Evolutionary conservation across 495 filamentous ascomycete genomes (phyloP), one percentile per base, ranked within the genome.

Genomic region (Podospora conica): DNA sequence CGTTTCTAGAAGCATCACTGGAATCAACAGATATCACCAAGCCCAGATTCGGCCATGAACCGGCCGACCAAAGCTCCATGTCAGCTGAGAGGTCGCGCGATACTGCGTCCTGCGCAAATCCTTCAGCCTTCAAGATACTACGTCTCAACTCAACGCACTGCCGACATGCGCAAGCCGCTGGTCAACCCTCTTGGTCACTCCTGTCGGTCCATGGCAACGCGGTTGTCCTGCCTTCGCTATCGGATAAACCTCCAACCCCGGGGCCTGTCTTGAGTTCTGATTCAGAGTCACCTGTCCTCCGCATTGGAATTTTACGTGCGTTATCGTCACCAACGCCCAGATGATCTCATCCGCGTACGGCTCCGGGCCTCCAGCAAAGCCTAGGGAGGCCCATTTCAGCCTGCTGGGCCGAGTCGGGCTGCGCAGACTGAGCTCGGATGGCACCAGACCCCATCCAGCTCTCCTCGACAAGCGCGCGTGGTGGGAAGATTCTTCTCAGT

Each of bases 351-450:
- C 3, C 18, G 48, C 24, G n/a, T n/a, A 29, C 40, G 8, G 23
- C 10, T 29, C 23, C 22, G 9, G 25, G 48, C 54, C n/a, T 55
- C 23, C 57, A 48, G 61, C 61, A 58, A 29, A 55, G 63, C 53
- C 40, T 28, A 58, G n/a, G 23, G 55, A 58, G 63, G 27, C 63
- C 55, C 11, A 25, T 57, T 25, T 58, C 54, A 40, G 63, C 28
- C 55, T 27, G 31, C 63, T 23, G 22, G 55, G 11, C 23, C 55
- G 21, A 57, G 48, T 11, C 60, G 22, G 60, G 31, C 59, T 53
- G 7, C 62, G 63, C 63, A 63, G 28, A 55, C 55, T 55, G 58
- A 9, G 54, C 28, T 63, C 60, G 48, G 60, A 55, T 31, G 54
- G n/a, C 61, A 24, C 61, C 23, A 55, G 48, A 23, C 18, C 23